Evolutionary conservation across 2,329 filamentous ascomycete genomes (phyloP), one percentile per base, ranked within the genome.

Genomic region (Neopestalotiopsis clavispora): DNA sequence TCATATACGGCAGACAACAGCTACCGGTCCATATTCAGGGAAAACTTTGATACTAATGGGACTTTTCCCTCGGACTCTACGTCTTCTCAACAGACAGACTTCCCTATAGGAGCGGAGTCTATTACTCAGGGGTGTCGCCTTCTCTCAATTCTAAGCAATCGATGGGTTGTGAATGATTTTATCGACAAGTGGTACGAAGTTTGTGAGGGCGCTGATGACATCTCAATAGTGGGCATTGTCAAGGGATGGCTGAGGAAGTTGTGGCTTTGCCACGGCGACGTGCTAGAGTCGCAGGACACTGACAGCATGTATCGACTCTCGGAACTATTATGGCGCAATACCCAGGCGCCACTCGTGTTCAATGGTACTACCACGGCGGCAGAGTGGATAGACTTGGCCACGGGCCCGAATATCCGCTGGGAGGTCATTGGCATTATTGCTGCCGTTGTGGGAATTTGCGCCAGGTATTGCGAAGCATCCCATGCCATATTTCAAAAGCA

Each of bases 351-450:
- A 5, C 38, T 80, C 14, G 58, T 66, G 1, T 77, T 77, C 56
- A 70, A 76, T 17, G 73, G 76, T 20, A 73, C 73, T 17, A 79
- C 74, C 7, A 75, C 75, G 2, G 73, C 74, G 2, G 67, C 73
- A 60, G 69, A 76, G 45, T 80, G 76, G 75, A 74, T 75, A 30
- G 70, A 69, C 6, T 70, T 74, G 34, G 73, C 72, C 4, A 78
- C 76, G 1, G 78, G 78, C 0, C 71, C 72, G 49, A 75, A 77
- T 42, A 73, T 80, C 52, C 73, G 79, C 59, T 80, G 79, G 79
- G 78, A 80, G 52, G 75, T 79, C n/a, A 73, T 80, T 32, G 78
- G 78, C 5, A 67, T 79, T 59, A 76, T 80, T 59, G 77, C 78
- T 23, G 71, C 73, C 2, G 68, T 74, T 28, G 72, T 75, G 10